Percentiles rank a stretch among this genome's conserved stretches.
These are phyloP conservation scores for Coelastrella sp. DNA, from an alignment of 139 green algal genomes.

Conservation along the genomic window DNA sequence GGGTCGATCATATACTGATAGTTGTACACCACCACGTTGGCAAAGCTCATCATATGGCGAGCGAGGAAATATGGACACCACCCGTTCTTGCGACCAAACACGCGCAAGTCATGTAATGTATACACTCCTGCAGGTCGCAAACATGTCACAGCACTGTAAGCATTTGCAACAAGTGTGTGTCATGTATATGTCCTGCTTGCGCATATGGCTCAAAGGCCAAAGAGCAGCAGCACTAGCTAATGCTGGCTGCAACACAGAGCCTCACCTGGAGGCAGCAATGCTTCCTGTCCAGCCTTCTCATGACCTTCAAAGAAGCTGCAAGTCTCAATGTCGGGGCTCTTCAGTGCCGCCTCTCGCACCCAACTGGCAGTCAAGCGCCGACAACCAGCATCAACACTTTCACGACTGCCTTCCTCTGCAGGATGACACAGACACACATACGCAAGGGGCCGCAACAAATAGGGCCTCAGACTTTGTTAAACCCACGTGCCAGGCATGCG, in stretches of 20 bases:
- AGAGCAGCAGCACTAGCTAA: too few relatives aligned
- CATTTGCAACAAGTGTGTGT: too few relatives aligned
- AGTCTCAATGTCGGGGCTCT: slow-evolving; percentile 70
- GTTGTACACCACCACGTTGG: slow-evolving; percentile 99
- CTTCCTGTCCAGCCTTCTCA: slow-evolving; percentile 74
- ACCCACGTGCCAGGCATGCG: too few relatives aligned
- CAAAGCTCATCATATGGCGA: slow-evolving; percentile 94
- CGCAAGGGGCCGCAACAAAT: neutral
- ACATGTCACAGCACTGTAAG: too few relatives aligned
- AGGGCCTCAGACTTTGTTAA: neutral
- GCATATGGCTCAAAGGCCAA: too few relatives aligned
- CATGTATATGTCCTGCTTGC: too few relatives aligned
- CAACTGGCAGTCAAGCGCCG: slow-evolving; percentile 93
- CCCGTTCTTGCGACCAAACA: slow-evolving; percentile 88
- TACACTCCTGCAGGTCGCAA: slow-evolving; percentile 84
- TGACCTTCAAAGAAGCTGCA: slow-evolving; percentile 93
- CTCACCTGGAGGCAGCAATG: slow-evolving; percentile 80
- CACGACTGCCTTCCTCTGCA: slow-evolving; percentile 87
- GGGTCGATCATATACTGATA: slow-evolving; percentile 99
- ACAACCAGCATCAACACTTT: slow-evolving; percentile 95
- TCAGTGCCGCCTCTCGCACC: slow-evolving; percentile 84
- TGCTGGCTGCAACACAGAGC: too few relatives aligned
- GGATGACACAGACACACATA: neutral
- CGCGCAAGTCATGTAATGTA: slow-evolving; percentile 88
- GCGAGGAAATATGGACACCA: slow-evolving; percentile 99